Evolutionary conservation across 1,139 yeast species (phyloP), one percentile per base, ranked within the genome.

Genomic region (Hansenula anomala): DNA sequence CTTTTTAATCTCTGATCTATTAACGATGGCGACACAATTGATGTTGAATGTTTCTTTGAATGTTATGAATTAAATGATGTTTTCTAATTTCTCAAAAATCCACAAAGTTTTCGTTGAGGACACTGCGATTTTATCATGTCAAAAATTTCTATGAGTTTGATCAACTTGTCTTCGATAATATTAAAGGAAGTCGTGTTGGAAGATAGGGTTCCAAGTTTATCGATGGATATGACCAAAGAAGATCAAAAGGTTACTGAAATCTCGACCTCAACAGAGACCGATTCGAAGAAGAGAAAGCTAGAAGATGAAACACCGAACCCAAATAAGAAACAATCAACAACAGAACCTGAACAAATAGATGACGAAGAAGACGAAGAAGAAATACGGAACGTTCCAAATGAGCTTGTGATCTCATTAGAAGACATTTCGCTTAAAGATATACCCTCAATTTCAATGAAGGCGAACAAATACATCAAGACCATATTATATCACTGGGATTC

Each of bases 391-490:
- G 43, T 46, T 14, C 59, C 39, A 36, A 45, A 36, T 59, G 64
- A 50, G 32, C 54, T 35, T 38, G 41, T 31, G 13, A 40, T 43
- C 22, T 19, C 44, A 6, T 31, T 49, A 8, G 42, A 46, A 19
- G 52, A 45, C 25, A 43, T 47, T 22, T 34, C 36, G 2, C 42
- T 42, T 1, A 47, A 46, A 14, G 43, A 40, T n/a, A 28, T 36
- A 2, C 26, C 28, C 13, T 29, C 14, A 4, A 37, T 75, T 4
- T 53, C 62, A n/a, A 48, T 64, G 33, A 73, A 73, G 46, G 56
- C 74, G 31, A 69, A 84, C 39, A 64, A 68, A 16, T 74, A 67
- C 47, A 61, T 80, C 39, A 80, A 78, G 50, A 51, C 58, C 9
- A 36, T 78, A 15, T 49, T 80, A 3, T 38, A 48, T 2, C 51